Evolutionary conservation across 2,329 filamentous ascomycete genomes (phyloP).

Genomic region (Clonostachys sp.): DNA sequence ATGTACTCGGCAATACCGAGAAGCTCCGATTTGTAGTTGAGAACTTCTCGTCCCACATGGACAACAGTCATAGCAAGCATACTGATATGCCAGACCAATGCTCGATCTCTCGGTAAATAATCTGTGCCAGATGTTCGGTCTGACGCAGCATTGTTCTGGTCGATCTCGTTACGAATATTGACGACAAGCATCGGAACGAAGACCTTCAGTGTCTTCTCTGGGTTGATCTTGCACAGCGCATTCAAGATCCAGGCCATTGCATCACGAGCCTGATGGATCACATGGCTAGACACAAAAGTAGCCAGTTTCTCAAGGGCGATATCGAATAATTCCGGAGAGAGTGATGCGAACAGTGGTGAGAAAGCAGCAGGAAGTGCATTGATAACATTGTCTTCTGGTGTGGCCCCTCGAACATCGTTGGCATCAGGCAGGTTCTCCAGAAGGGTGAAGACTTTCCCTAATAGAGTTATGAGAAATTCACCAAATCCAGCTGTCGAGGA

Average conservation of each 20-base stretch:
- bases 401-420: conserved; percentile 79
- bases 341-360: conserved; percentile 80
- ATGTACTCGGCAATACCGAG: conserved; percentile 92
- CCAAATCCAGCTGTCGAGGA: conserved; percentile 93
- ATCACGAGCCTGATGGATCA: conserved; percentile 94
- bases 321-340: conserved; percentile 92
- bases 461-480: conserved; percentile 85
- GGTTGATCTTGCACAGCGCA: conserved; percentile 90
- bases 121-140: conserved; percentile 91
- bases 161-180: conserved; percentile 93
- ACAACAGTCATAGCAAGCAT: conserved; percentile 98
- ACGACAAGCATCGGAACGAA: conserved; percentile 87
- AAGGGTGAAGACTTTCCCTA: conserved; percentile 92
- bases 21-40: conserved; percentile 84
- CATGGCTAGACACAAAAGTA: conserved; percentile 86
- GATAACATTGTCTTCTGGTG: conserved; percentile 94
- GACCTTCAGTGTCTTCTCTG: conserved; percentile 85
- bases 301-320: conserved; percentile 88
- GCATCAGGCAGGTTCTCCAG: conserved; percentile 93
- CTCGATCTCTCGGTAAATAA: conserved; percentile 86
- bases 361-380: conserved; percentile 91
- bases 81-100: conserved; percentile 93
- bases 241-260: conserved; percentile 99
- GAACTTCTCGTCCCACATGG: conserved; percentile 84
- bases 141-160: conserved; percentile 92